A percentile compares a stretch with the other conserved stretches of the same genome.
Conservation (phyloP, 306 rosid species). For the Cucumis hystrix region DNA sequence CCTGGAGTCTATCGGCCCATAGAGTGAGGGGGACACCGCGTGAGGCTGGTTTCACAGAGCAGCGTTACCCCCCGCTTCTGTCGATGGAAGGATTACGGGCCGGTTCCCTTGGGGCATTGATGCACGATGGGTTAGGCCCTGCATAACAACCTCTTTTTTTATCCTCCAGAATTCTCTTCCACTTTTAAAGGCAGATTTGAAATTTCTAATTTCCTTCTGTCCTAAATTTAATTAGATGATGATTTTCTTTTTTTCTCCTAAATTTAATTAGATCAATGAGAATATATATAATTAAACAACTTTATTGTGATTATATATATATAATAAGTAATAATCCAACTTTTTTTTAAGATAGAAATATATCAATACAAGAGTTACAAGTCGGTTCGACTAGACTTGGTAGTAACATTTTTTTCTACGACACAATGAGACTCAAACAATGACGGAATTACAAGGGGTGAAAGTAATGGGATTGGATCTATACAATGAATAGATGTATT, state of each 20-base stretch:
- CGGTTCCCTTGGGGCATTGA: background rate
- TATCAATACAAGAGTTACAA: background rate
- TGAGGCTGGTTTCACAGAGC: conserved; percentile 26
- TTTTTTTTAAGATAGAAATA: background rate
- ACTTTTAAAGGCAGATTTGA: too few species aligned
- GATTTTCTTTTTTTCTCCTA: too few species aligned
- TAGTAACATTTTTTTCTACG: background rate
- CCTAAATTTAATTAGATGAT: too few species aligned
- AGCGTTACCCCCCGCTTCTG: conserved; percentile 15
- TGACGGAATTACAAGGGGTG: background rate
- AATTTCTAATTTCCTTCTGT: too few species aligned
- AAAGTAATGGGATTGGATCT: background rate
- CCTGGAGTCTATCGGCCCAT: background rate
- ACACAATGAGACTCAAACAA: background rate
- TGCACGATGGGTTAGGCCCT: background rate
- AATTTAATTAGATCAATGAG: too few species aligned
- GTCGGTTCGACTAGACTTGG: background rate
- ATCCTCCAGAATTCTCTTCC: too few species aligned
- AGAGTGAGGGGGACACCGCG: conserved; percentile 5
- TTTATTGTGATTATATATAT: too few species aligned
- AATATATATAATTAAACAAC: too few species aligned
- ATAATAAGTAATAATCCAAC: background rate
- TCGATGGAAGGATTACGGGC: conserved; percentile 19
- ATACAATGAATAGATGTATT: background rate
- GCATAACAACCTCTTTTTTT: background rate